Evolutionary conservation across 1,284 basidiomycete genomes (phyloP).

Genomic region (Peniophora sp.): DNA sequence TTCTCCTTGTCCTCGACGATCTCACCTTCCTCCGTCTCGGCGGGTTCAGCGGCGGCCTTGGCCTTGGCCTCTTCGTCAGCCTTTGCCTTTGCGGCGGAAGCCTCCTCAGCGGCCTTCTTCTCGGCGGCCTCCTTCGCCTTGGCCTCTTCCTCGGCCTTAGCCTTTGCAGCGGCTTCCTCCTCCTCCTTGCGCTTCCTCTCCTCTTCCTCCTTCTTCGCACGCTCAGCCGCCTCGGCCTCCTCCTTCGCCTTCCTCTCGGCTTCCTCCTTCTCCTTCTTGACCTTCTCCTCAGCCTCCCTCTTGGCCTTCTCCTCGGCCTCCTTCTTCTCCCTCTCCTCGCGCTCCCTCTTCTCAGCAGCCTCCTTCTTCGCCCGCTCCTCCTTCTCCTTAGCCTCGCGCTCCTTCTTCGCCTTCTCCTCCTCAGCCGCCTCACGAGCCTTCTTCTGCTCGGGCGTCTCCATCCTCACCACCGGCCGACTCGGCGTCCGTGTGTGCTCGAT

Average conservation of each 20-base stretch:
- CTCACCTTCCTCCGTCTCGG: slow-evolving; percentile 25
- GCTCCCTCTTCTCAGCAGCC: slow-evolving; percentile 26
- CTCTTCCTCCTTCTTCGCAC: slow-evolving; percentile 28
- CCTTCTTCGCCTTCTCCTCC: slow-evolving; percentile 23
- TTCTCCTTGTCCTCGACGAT: slow-evolving; percentile 27
- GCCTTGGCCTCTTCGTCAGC: slow-evolving; percentile 23
- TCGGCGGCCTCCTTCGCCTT: slow-evolving; percentile 20
- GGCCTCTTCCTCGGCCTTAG: slow-evolving; percentile 22
- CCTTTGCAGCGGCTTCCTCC: slow-evolving; percentile 23
- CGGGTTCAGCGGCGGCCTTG: slow-evolving; percentile 19
- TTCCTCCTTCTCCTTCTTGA: slow-evolving; percentile 20
- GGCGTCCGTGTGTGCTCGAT: too few relatives aligned
- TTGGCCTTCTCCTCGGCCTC: slow-evolving; percentile 27
- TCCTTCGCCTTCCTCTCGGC: slow-evolving; percentile 16
- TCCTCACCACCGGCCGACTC: neutral
- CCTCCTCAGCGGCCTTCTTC: slow-evolving; percentile 21
- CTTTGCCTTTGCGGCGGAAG: slow-evolving; percentile 30
- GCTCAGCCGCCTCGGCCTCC: slow-evolving; percentile 16
- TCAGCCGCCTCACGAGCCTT: slow-evolving; percentile 31
- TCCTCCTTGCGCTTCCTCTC: slow-evolving; percentile 27
- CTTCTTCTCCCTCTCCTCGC: slow-evolving; percentile 28
- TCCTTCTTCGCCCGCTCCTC: slow-evolving; percentile 23
- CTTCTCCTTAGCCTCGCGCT: slow-evolving; percentile 19
- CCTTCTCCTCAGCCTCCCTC: slow-evolving; percentile 23
- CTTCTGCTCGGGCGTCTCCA: slow-evolving; percentile 26